Percentiles rank a stretch among this genome's conserved stretches.
Evolutionary conservation across 2,329 filamentous ascomycete species (phyloP).

Genomic region (Ophiocordyceps robertsii): DNA sequence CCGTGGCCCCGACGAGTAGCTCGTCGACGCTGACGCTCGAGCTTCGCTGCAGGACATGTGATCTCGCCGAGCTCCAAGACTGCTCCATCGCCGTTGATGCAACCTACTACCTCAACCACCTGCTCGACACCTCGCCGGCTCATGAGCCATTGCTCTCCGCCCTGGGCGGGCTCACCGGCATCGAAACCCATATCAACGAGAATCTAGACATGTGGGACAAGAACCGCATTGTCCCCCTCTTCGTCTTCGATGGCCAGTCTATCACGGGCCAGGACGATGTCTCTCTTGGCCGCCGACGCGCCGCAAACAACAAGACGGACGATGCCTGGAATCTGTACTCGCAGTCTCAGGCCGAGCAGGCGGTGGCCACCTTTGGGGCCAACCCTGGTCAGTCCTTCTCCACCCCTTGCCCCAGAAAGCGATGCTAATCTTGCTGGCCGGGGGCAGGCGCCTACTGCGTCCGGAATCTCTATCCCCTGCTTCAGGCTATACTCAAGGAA

Average conservation of each 20-base stretch:
- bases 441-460: constrained; percentile 54
- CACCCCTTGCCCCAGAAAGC: neutral
- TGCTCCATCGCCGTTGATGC: constrained; percentile 77
- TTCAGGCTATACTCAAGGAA: constrained; percentile 61
- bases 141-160: constrained; percentile 84
- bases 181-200: constrained; percentile 60
- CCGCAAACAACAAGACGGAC: constrained; percentile 57
- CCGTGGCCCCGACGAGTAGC: neutral
- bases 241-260: constrained; percentile 84
- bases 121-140: constrained; percentile 55
- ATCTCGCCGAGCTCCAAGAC: constrained; percentile 59
- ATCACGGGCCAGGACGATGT: constrained; percentile 63
- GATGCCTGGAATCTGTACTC: constrained; percentile 83
- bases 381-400: constrained; percentile 48
- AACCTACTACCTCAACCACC: constrained; percentile 70
- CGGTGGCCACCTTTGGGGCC: constrained; percentile 71
- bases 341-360: constrained; percentile 61
- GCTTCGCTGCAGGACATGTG: constrained; percentile 32
- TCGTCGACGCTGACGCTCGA: constrained; percentile 8
- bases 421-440: neutral
- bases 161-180: constrained; percentile 73
- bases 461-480: constrained; percentile 60
- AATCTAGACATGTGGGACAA: constrained; percentile 63
- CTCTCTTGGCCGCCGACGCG: constrained; percentile 47
- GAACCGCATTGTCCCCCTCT: constrained; percentile 62